These are phyloP conservation scores for Monilinia aucupariae DNA, from an alignment of 2,329 filamentous ascomycete species.

Conservation along the genomic window DNA sequence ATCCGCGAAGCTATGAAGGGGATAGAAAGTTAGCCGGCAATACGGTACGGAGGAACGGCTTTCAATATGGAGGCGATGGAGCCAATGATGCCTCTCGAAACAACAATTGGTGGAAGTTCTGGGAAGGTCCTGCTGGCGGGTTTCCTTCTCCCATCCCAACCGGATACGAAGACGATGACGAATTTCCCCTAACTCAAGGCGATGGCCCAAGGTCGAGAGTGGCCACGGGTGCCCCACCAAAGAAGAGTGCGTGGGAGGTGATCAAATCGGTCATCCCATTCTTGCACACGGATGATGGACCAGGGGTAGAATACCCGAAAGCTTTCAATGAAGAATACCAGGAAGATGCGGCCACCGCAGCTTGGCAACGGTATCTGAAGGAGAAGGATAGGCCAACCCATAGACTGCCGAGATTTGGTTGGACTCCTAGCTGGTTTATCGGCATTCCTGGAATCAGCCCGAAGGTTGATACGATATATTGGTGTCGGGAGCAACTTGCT, in stretches of 20 bases:
- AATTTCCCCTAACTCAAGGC: conserved; percentile 40
- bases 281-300: conserved; percentile 28
- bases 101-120: conserved; percentile 55
- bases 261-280: conserved; percentile 49
- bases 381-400: conserved; percentile 81
- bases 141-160: conserved; percentile 59
- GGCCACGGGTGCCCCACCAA: conserved; percentile 31
- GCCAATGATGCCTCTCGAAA: conserved; percentile 17
- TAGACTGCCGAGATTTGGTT: conserved; percentile 59
- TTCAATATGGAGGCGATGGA: conserved; percentile 25
- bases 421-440: conserved; percentile 63
- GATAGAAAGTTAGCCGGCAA: conserved; percentile 27
- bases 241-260: conserved; percentile 47
- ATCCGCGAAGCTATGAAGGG: not conserved
- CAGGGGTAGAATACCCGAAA: conserved; percentile 47
- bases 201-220: conserved; percentile 16
- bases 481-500: conserved; percentile 80
- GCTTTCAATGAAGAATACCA: conserved; percentile 58
- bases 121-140: conserved; percentile 56
- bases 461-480: conserved; percentile 93
- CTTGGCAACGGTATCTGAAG: conserved; percentile 81
- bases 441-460: conserved; percentile 73
- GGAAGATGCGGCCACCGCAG: conserved; percentile 57
- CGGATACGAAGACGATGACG: conserved; percentile 41
- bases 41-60: conserved; percentile 21